Evolutionary conservation across 768 basidiomycete species (phyloP).

Genomic region (Serendipita vermifera): DNA sequence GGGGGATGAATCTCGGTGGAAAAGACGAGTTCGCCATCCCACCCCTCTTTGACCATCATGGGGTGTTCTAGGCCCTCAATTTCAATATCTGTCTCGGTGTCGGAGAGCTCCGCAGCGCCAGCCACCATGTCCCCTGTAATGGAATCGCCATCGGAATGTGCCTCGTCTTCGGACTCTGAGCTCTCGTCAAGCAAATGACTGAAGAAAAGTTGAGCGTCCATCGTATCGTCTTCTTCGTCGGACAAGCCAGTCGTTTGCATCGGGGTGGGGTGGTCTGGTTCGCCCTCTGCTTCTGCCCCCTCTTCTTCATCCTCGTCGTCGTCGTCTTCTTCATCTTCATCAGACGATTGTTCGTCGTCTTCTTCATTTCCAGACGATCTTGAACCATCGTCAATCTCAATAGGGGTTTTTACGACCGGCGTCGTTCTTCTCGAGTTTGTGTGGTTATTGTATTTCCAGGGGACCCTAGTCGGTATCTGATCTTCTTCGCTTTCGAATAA

Average conservation of each 20-base stretch:
- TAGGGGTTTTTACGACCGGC: neutral
- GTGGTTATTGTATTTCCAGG: slow-evolving; percentile 4
- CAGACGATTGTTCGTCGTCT: slow-evolving; percentile 4
- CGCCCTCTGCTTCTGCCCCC: neutral
- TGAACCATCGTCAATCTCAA: neutral
- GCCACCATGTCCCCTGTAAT: neutral
- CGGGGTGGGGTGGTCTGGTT: neutral
- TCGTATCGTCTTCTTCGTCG: slow-evolving; percentile 1
- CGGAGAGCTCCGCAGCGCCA: neutral
- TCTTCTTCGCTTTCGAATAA: neutral
- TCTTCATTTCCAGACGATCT: slow-evolving; percentile 6
- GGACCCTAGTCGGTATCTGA: neutral
- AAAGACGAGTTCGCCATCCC: slow-evolving; percentile 7
- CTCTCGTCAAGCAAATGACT: neutral
- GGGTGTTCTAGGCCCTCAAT: neutral
- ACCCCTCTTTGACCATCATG: slow-evolving; percentile 5
- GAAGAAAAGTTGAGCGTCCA: slow-evolving; percentile 5
- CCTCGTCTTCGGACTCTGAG: neutral
- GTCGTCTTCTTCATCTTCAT: neutral
- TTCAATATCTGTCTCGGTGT: slow-evolving; percentile 3
- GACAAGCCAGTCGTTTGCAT: neutral
- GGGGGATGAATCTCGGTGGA: slow-evolving; percentile 6
- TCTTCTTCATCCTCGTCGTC: neutral
- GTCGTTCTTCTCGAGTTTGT: neutral
- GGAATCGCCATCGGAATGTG: neutral